Conservation (phyloP, 306 rosid genomes). For the Pyrus communis region DNA sequence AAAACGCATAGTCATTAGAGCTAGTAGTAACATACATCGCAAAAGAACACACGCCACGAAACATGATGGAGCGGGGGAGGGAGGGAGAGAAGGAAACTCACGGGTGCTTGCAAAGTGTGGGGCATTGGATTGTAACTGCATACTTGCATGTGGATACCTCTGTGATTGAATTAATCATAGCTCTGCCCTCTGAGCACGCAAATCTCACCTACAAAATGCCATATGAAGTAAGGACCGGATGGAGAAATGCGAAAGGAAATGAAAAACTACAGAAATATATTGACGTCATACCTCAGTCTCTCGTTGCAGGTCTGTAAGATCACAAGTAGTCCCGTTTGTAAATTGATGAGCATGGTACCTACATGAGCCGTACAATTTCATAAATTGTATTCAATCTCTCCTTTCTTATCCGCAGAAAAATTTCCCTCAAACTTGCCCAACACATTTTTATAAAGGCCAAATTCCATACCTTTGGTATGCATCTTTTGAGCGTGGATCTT, state of each 20-base stretch:
- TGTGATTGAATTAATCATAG: slow-evolving; percentile 81
- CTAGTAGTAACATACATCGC: not conserved
- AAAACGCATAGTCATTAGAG: not conserved
- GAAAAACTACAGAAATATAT: not conserved
- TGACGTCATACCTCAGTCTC: slow-evolving; percentile 71
- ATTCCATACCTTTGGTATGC: slow-evolving; percentile 78
- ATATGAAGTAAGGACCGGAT: not conserved
- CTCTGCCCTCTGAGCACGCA: slow-evolving; percentile 79
- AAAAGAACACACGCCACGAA: not conserved
- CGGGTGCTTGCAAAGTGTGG: slow-evolving; percentile 90
- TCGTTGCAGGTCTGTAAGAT: slow-evolving; percentile 82
- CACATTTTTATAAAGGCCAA: not conserved
- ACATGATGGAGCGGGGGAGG: not conserved
- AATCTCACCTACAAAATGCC: slow-evolving; percentile 66
- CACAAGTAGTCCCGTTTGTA: slow-evolving; percentile 84
- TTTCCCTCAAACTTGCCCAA: not conserved
- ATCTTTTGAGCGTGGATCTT: slow-evolving; percentile 92
- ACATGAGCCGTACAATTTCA: slow-evolving; percentile 12
- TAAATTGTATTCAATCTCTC: not conserved
- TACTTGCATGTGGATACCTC: slow-evolving; percentile 97
- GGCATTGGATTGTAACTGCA: slow-evolving; percentile 84
- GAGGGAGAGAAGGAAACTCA: slow-evolving; percentile 33
- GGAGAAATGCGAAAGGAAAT: slow-evolving; percentile 5
- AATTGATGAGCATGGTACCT: slow-evolving; percentile 93
- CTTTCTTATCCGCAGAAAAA: not conserved